Evolutionary conservation across 2,329 filamentous ascomycete genomes (phyloP).

Genomic region (Aspergillus udagawae): DNA sequence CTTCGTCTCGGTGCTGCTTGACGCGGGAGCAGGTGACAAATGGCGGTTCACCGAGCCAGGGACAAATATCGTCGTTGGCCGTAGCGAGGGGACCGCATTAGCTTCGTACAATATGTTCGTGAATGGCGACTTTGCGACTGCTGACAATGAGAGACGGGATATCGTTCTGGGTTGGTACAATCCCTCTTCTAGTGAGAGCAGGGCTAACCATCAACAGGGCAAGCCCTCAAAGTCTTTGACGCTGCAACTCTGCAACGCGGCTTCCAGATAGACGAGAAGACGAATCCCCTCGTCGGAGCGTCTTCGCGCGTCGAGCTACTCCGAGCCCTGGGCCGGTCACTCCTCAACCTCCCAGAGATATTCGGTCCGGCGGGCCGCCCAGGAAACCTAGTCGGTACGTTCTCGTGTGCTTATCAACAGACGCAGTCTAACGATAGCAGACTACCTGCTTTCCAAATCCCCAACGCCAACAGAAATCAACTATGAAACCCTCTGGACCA

Average conservation of each 20-base stretch:
- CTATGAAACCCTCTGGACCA: conserved; percentile 40
- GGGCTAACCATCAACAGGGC: conserved; percentile 14
- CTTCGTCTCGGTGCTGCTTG: conserved; percentile 57
- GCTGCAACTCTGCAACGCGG: conserved; percentile 31
- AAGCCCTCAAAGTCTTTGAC: conserved; percentile 33
- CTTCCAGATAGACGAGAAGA: conserved; percentile 42
- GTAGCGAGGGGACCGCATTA: conserved; percentile 52
- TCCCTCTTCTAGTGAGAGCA: not conserved
- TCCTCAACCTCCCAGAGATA: conserved; percentile 35
- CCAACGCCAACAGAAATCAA: conserved; percentile 29
- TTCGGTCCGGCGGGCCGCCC: conserved; percentile 45
- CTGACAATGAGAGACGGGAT: conserved; percentile 3
- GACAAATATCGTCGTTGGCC: conserved; percentile 26
- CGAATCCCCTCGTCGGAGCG: conserved; percentile 47
- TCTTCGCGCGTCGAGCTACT: conserved; percentile 42
- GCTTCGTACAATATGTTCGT: conserved; percentile 51
- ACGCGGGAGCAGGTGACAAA: conserved; percentile 51
- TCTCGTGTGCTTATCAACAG: not conserved
- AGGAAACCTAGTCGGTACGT: conserved; percentile 47
- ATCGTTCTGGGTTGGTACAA: conserved; percentile 3
- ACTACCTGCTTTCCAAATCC: conserved; percentile 36
- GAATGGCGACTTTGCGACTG: conserved; percentile 34
- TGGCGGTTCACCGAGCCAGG: conserved; percentile 47
- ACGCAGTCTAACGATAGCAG: conserved; percentile 20
- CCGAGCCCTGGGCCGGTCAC: conserved; percentile 41